Evolutionary conservation across 1,284 basidiomycete genomes (phyloP).

Genomic region (Ganoderma sinense): DNA sequence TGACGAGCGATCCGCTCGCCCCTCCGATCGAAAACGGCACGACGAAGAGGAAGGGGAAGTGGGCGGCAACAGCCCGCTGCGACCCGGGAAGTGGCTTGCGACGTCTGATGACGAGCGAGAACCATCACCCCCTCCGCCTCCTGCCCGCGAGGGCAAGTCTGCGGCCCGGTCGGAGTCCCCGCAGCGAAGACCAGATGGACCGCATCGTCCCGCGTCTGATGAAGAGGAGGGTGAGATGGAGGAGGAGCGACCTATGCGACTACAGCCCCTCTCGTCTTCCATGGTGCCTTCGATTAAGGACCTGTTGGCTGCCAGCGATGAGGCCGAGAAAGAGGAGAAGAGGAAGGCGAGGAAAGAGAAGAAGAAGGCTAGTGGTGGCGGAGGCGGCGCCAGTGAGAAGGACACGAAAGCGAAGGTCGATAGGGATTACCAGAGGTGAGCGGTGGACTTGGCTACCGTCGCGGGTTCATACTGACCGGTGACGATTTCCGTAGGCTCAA

Average conservation of each 20-base stretch:
- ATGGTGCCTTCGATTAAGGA: slow-evolving; percentile 83
- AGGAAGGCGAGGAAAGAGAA: slow-evolving; percentile 78
- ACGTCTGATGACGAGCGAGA: slow-evolving; percentile 33
- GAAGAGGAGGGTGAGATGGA: slow-evolving; percentile 38
- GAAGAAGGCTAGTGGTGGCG: slow-evolving; percentile 50
- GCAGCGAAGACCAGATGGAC: slow-evolving; percentile 22
- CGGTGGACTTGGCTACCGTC: neutral
- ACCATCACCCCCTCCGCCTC: slow-evolving; percentile 7
- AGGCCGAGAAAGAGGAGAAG: slow-evolving; percentile 67
- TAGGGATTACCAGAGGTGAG: slow-evolving; percentile 61
- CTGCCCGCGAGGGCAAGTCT: slow-evolving; percentile 4
- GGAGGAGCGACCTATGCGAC: slow-evolving; percentile 53
- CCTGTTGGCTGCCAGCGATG: slow-evolving; percentile 78
- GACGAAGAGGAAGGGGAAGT: slow-evolving; percentile 25
- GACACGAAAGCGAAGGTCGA: slow-evolving; percentile 49
- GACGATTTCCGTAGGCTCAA: slow-evolving; percentile 49
- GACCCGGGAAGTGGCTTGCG: slow-evolving; percentile 29
- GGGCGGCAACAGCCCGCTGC: slow-evolving; percentile 15
- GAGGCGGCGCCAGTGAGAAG: slow-evolving; percentile 30
- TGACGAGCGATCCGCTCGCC: slow-evolving; percentile 4
- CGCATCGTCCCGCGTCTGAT: slow-evolving; percentile 23
- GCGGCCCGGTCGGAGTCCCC: slow-evolving; percentile 1
- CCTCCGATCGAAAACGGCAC: neutral
- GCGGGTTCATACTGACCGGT: neutral
- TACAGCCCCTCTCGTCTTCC: slow-evolving; percentile 77